Evolutionary conservation across 2,329 filamentous ascomycete species (phyloP).

Genomic region (Trichoderma harzianum): DNA sequence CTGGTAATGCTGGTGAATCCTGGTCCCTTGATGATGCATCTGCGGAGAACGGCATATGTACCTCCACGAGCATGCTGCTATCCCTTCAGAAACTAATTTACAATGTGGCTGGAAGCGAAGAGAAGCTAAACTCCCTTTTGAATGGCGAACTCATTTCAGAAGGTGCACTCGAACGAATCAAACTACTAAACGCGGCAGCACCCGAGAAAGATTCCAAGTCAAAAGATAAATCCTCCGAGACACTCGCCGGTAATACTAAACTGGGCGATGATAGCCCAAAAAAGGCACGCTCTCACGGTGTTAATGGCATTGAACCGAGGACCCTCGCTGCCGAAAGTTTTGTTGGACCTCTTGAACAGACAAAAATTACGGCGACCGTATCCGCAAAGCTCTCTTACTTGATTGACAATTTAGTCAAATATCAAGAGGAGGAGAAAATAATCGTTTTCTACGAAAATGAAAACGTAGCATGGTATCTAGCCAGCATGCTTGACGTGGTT

Average conservation of each 20-base stretch:
- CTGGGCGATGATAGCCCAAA: constrained; percentile 37
- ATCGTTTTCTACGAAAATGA: constrained; percentile 90
- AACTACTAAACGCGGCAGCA: constrained; percentile 26
- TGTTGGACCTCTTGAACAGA: constrained; percentile 50
- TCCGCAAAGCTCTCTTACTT: constrained; percentile 88
- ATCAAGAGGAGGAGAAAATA: constrained; percentile 76
- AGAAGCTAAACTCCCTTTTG: constrained; percentile 46
- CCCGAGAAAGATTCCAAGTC: constrained; percentile 17
- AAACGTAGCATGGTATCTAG: constrained; percentile 82
- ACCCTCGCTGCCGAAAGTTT: constrained; percentile 25
- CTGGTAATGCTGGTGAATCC: constrained; percentile 52
- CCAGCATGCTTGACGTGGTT: constrained; percentile 73
- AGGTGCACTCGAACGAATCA: constrained; percentile 37
- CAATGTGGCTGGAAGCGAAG: constrained; percentile 42
- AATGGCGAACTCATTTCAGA: constrained; percentile 43
- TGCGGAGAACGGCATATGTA: constrained; percentile 47
- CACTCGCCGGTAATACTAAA: constrained; percentile 42
- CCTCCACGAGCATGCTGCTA: constrained; percentile 48
- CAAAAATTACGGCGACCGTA: constrained; percentile 70
- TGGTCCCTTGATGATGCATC: constrained; percentile 64
- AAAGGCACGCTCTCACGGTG: constrained; percentile 32
- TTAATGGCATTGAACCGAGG: constrained; percentile 26
- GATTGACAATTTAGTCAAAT: constrained; percentile 64
- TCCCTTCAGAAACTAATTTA: constrained; percentile 52
- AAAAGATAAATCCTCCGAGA: constrained; percentile 24